Conservation (phyloP, 2,329 filamentous ascomycete genomes). For the Elsinoe perseae region DNA sequence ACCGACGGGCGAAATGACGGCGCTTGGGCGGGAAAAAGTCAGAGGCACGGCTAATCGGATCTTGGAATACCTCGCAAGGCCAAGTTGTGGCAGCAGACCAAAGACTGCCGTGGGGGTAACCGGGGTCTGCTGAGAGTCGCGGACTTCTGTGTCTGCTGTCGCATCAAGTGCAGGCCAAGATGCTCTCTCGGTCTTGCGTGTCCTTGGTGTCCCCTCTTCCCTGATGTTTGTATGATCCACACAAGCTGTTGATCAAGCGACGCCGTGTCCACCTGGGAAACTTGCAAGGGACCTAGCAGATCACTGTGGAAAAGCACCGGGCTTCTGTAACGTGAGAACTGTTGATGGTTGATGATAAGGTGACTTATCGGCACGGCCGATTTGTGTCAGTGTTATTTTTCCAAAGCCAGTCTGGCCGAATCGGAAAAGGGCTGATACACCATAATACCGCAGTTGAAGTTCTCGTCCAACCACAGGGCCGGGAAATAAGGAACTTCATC, state of each 20-base stretch:
- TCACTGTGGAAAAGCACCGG: background rate
- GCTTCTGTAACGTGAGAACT: background rate
- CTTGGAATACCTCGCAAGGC: conserved; percentile 1
- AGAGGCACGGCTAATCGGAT: conserved; percentile 14
- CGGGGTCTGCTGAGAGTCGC: conserved; percentile 5
- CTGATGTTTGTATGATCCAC: background rate
- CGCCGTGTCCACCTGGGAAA: background rate
- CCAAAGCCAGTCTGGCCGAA: conserved; percentile 2
- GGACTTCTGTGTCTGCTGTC: background rate
- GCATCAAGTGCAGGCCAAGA: background rate
- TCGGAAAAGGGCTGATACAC: conserved; percentile 11
- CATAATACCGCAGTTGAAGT: conserved; percentile 1
- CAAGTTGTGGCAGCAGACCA: conserved; percentile 9
- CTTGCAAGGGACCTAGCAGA: conserved; percentile 2
- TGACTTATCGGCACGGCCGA: background rate
- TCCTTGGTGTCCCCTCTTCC: background rate
- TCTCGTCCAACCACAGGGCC: background rate
- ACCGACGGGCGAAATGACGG: conserved; percentile 14
- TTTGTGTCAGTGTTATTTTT: conserved; percentile 7
- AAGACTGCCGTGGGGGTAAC: background rate
- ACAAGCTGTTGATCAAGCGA: background rate
- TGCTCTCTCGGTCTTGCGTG: background rate
- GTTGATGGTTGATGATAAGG: conserved; percentile 6
- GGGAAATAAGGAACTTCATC: conserved; percentile 7
- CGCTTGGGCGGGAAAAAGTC: conserved; percentile 13